Conservation (phyloP, 805 yeast genomes). For the Torulaspora maleeae region DNA sequence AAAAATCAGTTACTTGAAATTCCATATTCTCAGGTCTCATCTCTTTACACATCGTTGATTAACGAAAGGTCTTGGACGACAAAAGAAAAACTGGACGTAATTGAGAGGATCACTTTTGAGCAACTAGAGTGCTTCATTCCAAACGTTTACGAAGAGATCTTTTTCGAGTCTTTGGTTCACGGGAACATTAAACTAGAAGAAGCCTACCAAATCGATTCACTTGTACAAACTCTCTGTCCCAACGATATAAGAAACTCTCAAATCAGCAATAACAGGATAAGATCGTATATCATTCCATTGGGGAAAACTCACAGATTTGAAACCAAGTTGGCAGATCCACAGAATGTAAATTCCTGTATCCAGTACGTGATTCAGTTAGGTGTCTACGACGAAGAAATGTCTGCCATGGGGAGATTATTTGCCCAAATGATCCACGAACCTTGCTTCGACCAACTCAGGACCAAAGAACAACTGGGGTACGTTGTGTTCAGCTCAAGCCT, state of each 20-base stretch:
- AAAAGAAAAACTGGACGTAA: conserved; percentile 53
- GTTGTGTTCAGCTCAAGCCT: conserved; percentile 79
- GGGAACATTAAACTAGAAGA: conserved; percentile 64
- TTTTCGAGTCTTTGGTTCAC: conserved; percentile 64
- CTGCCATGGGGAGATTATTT: conserved; percentile 57
- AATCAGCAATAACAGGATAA: conserved; percentile 29
- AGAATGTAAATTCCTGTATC: conserved; percentile 78
- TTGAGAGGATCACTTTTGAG: conserved; percentile 43
- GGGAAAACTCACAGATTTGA: conserved; percentile 45
- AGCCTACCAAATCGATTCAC: conserved; percentile 47
- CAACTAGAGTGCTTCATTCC: conserved; percentile 50
- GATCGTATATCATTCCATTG: conserved; percentile 42
- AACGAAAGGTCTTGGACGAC: conserved; percentile 67
- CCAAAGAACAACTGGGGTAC: conserved; percentile 93
- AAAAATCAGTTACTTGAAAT: conserved; percentile 65
- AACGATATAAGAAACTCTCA: conserved; percentile 39
- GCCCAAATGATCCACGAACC: conserved; percentile 80
- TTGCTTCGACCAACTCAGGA: conserved; percentile 81
- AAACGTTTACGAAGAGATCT: conserved; percentile 53
- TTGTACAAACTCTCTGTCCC: conserved; percentile 43
- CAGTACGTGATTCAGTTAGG: conserved; percentile 74
- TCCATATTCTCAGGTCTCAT: conserved; percentile 75
- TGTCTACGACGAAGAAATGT: conserved; percentile 39
- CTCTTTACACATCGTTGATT: conserved; percentile 56
- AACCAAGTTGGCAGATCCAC: conserved; percentile 50